Evolutionary conservation across 495 filamentous ascomycete species (phyloP), one percentile per base, ranked within the genome.

Genomic region (Aspergillus baeticus): DNA sequence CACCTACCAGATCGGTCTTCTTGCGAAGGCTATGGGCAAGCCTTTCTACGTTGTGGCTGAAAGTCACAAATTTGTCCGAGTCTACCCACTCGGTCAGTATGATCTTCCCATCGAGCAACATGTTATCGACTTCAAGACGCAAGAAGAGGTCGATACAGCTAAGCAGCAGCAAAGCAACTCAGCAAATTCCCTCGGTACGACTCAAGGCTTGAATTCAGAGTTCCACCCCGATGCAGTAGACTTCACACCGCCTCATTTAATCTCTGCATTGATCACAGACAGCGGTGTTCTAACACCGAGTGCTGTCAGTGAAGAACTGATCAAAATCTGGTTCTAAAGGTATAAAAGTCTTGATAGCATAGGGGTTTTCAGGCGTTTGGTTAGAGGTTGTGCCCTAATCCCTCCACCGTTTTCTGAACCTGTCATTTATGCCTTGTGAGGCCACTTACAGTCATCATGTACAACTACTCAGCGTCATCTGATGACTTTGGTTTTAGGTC

Each of bases 1-100:
- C 20, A 97, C 94, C 6, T 91, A 89, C 59, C 94, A 97, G 74
- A 84, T 98, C 47, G 92, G 90, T 0, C 72, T 89, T 44, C 76
- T 96, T 44, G 90, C 91, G 38, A 91, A 90, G 59, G 81, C 83
- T 3, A 83, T 86, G 54, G 81, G 83, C 6, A 91, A 90, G 65
- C 87, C 88, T 0, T 90, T 98, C 67, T 96, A 92, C 65, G 92
- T 96, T 21, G 91, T 91, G 6, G 90, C 90, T 5, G 94, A 98
- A 70, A 96, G 90, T 61, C 93, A 98, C 75, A 98, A 96, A 71
- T 95, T 96, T 63, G 91, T 93, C 34, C 77, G 90, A 54, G 73
- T 92, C 21, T 92, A 89, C 63, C 91, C 91, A 7, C 66, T 91
- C 14, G 83, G 85, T 45, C 89, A 92, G 64, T 88, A 87, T 65